phyloP scores from a whole-genome alignment of 2,329 filamentous ascomycete genomes.

The Bipolaris zeicola region DNA sequence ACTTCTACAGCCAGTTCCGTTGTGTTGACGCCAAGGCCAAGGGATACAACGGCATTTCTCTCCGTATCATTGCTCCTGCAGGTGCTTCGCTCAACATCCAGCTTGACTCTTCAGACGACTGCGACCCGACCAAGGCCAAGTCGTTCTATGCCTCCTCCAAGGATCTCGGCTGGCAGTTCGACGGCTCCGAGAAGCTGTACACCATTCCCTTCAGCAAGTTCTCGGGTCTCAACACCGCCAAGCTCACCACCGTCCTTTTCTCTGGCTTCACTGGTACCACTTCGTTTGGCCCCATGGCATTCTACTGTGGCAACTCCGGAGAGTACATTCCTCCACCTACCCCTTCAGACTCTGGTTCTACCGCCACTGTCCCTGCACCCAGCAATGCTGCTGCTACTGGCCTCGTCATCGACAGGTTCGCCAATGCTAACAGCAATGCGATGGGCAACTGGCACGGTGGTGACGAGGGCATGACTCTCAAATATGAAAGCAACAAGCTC shows the following conservation, averaged over 20 bases:
- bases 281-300: slow-evolving; percentile 62
- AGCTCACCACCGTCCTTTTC: slow-evolving; percentile 61
- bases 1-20: slow-evolving; percentile 64
- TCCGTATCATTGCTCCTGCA: slow-evolving; percentile 60
- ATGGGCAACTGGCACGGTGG: slow-evolving; percentile 69
- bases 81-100: slow-evolving; percentile 60
- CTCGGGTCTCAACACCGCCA: slow-evolving; percentile 56
- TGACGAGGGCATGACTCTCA: slow-evolving; percentile 63
- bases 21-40: slow-evolving; percentile 58
- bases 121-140: slow-evolving; percentile 50
- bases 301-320: slow-evolving; percentile 62
- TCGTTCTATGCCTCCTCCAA: slow-evolving; percentile 50
- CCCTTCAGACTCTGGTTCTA: slow-evolving; percentile 50
- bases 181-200: slow-evolving; percentile 65
- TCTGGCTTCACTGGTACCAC: slow-evolving; percentile 54
- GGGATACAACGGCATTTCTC: slow-evolving; percentile 60
- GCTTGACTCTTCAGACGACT: slow-evolving; percentile 55
- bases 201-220: slow-evolving; percentile 62
- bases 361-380: slow-evolving; percentile 58
- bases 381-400: slow-evolving; percentile 53
- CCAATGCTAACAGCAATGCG: slow-evolving; percentile 59
- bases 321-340: slow-evolving; percentile 58
- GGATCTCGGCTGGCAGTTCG: slow-evolving; percentile 65
- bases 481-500: slow-evolving; percentile 59
- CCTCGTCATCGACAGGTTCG: slow-evolving; percentile 67